These are phyloP conservation scores for Lasiosphaeriaceae sp. DNA, from an alignment of 495 filamentous ascomycete species.

Conservation along the genomic window DNA sequence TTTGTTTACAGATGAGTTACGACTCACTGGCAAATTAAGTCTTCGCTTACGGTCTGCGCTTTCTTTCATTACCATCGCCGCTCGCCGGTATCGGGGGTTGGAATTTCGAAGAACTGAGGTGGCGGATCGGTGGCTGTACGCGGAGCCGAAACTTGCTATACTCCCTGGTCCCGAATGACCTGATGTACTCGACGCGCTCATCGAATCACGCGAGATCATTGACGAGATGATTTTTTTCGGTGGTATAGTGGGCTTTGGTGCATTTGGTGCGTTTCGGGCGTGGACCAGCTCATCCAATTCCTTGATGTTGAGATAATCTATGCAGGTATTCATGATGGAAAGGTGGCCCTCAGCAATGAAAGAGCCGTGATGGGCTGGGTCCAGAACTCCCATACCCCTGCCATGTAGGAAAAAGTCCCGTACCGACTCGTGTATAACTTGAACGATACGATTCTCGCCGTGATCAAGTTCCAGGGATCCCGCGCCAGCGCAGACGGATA, in stretches of 20 bases:
- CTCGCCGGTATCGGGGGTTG: too few relatives aligned
- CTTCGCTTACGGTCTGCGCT: too few relatives aligned
- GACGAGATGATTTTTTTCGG: not conserved
- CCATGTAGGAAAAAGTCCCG: slow-evolving; percentile 11
- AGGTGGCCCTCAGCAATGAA: not conserved
- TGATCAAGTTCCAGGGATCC: slow-evolving; percentile 10
- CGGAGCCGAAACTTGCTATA: too few relatives aligned
- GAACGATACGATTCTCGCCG: slow-evolving; percentile 6
- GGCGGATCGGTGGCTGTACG: too few relatives aligned
- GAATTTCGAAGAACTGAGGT: too few relatives aligned
- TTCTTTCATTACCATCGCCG: too few relatives aligned
- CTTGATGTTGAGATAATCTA: slow-evolving; percentile 9
- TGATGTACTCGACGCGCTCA: too few relatives aligned
- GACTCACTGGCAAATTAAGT: too few relatives aligned
- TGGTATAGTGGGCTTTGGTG: not conserved
- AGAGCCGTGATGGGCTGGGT: not conserved
- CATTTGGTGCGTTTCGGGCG: not conserved
- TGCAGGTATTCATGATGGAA: slow-evolving; percentile 14
- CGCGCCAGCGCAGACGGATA: slow-evolving; percentile 1
- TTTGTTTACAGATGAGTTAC: too few relatives aligned
- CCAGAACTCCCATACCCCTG: not conserved
- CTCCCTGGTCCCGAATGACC: too few relatives aligned
- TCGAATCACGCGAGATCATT: not conserved
- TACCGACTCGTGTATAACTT: slow-evolving; percentile 16
- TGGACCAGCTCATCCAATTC: slow-evolving; percentile 12